Conservation (phyloP, 1,284 basidiomycete genomes). For the Cutaneotrichosporon sp. region DNA sequence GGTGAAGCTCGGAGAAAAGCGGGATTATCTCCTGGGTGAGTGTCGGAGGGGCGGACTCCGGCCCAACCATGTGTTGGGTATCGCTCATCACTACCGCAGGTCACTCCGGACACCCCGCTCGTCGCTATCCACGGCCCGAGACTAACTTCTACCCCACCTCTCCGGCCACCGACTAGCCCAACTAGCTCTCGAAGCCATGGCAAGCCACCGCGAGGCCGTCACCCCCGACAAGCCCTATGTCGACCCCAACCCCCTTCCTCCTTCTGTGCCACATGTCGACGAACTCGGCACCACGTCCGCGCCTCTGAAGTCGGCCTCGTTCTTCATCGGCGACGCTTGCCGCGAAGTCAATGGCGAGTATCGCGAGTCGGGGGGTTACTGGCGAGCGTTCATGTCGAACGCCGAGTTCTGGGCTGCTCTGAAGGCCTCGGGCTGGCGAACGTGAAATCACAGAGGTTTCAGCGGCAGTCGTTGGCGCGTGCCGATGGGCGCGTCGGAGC, state of each 20-base stretch:
- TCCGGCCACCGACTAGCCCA: not conserved
- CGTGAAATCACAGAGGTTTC: too few relatives aligned
- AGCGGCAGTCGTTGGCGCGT: too few relatives aligned
- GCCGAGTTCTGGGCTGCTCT: not conserved
- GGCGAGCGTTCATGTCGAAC: too few relatives aligned
- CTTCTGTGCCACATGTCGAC: slow-evolving; percentile 70
- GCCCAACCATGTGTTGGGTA: slow-evolving; percentile 4
- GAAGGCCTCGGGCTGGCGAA: too few relatives aligned
- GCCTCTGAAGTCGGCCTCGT: slow-evolving; percentile 91
- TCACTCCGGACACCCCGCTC: not conserved
- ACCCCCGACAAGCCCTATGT: slow-evolving; percentile 53
- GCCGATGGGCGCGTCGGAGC: too few relatives aligned
- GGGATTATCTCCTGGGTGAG: not conserved
- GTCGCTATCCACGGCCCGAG: not conserved
- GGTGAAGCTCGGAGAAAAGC: slow-evolving; percentile 1
- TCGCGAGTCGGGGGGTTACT: not conserved
- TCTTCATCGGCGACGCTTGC: slow-evolving; percentile 95
- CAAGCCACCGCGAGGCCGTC: slow-evolving; percentile 35
- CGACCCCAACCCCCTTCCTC: slow-evolving; percentile 70
- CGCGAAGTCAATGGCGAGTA: slow-evolving; percentile 90
- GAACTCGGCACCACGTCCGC: slow-evolving; percentile 90
- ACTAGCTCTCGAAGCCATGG: slow-evolving; percentile 22
- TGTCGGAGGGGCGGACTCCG: not conserved
- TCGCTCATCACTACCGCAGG: slow-evolving; percentile 3
- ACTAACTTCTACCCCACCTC: not conserved